Evolutionary conservation across 441 rosid genomes (phyloP).

Genomic region (Adansonia madagascariensis): DNA sequence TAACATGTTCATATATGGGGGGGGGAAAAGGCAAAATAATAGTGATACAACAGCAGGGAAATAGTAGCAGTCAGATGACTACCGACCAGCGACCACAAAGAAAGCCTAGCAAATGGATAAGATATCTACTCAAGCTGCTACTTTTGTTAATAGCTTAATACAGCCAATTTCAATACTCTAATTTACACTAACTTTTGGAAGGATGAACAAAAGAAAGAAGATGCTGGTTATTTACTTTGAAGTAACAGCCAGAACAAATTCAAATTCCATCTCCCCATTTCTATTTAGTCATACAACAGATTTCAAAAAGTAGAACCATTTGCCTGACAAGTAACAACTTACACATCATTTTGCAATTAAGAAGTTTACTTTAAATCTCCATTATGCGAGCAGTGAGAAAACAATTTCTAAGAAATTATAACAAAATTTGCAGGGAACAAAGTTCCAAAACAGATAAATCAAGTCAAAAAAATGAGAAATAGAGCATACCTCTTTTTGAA

Average conservation of each 20-base stretch:
- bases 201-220: neutral
- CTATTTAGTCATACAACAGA: neutral
- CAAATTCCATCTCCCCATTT: constrained; percentile 2
- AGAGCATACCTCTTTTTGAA: constrained; percentile 71
- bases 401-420: neutral
- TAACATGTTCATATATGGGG: neutral
- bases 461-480: constrained; percentile 19
- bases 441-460: constrained; percentile 12
- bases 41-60: constrained; percentile 7
- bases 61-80: neutral
- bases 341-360: neutral
- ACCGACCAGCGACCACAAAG: neutral
- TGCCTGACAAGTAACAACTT: neutral
- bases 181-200: neutral
- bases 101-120: neutral
- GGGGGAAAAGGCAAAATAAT: neutral
- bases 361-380: neutral
- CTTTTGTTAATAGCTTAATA: neutral
- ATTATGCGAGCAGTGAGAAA: neutral
- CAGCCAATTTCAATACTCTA: neutral
- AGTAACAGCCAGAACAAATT: constrained; percentile 12
- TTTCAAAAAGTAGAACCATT: constrained; percentile 3
- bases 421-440: neutral
- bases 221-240: neutral
- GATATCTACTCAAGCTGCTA: constrained; percentile 1